Evolutionary conservation across 768 basidiomycete genomes (phyloP).

Genomic region (Trametes cubensis): DNA sequence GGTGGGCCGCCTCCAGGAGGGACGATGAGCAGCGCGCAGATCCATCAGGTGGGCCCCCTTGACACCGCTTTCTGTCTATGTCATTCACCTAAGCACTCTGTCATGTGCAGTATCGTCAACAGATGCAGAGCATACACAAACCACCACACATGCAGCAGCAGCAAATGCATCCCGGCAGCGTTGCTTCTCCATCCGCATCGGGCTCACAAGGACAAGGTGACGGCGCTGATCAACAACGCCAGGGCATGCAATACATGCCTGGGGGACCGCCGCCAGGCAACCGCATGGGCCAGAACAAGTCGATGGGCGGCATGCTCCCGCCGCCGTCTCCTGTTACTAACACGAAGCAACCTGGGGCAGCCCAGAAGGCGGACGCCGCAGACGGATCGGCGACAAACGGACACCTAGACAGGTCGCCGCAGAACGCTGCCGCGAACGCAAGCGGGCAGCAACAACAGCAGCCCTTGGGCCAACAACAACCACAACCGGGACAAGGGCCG

Average conservation of each 20-base stretch:
- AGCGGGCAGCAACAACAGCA: slow-evolving; percentile 17
- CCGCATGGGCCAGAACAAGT: slow-evolving; percentile 38
- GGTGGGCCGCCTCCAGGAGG: slow-evolving; percentile 36
- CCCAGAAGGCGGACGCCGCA: slow-evolving; percentile 19
- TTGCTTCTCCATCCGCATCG: slow-evolving; percentile 46
- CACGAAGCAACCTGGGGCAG: slow-evolving; percentile 20
- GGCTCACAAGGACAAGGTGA: slow-evolving; percentile 38
- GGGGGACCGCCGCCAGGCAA: slow-evolving; percentile 35
- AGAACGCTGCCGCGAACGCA: slow-evolving; percentile 24
- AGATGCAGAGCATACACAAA: slow-evolving; percentile 42
- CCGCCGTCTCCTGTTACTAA: slow-evolving; percentile 53
- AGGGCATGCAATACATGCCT: slow-evolving; percentile 37
- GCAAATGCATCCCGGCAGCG: slow-evolving; percentile 36
- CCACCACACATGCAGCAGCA: slow-evolving; percentile 20
- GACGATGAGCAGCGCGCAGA: slow-evolving; percentile 41
- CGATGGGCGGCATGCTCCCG: slow-evolving; percentile 50
- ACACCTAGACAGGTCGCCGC: slow-evolving; percentile 29
- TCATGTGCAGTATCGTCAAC: slow-evolving; percentile 42
- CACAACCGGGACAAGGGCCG: slow-evolving; percentile 12
- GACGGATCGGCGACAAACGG: slow-evolving; percentile 19
- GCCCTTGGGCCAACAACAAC: slow-evolving; percentile 12
- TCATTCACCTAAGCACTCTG: not conserved
- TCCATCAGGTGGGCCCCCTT: slow-evolving; percentile 31
- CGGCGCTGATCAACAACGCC: slow-evolving; percentile 30
- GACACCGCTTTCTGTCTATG: not conserved